These are phyloP conservation scores for Avena atlantica DNA, from an alignment of 176 grass and related monocot species.

Conservation along the genomic window DNA sequence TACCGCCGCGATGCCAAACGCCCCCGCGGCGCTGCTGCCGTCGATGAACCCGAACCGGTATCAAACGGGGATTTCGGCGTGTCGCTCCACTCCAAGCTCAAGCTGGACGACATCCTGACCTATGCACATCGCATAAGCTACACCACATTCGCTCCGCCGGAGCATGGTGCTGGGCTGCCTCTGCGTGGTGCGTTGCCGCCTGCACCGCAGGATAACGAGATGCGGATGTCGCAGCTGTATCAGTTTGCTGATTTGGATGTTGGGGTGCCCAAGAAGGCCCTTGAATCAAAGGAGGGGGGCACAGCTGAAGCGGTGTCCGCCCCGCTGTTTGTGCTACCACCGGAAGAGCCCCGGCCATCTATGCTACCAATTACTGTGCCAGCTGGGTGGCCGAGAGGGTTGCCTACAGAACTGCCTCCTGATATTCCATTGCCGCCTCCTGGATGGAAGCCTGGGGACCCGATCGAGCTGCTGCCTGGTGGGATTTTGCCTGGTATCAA, in stretches of 20 bases:
- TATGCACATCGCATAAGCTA: conserved; percentile 94
- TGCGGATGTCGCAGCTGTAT: conserved; percentile 88
- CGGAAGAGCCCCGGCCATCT: conserved; percentile 48
- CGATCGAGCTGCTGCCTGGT: conserved; percentile 60
- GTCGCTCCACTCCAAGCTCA: conserved; percentile 75
- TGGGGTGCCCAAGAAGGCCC: conserved; percentile 73
- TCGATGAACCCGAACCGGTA: conserved; percentile 30
- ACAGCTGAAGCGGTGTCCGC: conserved; percentile 40
- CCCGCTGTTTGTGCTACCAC: conserved; percentile 57
- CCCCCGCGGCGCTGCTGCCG: conserved; percentile 37
- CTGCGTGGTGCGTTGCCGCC: conserved; percentile 77
- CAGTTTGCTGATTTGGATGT: conserved; percentile 83
- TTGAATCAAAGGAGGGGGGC: conserved; percentile 63
- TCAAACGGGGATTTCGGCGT: conserved; percentile 44
- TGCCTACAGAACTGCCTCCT: conserved; percentile 48
- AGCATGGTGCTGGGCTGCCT: conserved; percentile 90
- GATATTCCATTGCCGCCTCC: conserved; percentile 62
- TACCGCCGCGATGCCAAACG: conserved; percentile 74
- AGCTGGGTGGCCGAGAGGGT: conserved; percentile 56
- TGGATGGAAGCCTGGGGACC: conserved; percentile 97
- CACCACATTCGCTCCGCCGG: conserved; percentile 93
- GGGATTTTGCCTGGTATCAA: conserved; percentile 56
- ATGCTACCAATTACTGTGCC: conserved; percentile 72
- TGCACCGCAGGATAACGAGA: conserved; percentile 88
- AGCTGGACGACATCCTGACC: conserved; percentile 75